Conservation (phyloP, 139 green algal species). For the Ettlia oleoabundans region DNA sequence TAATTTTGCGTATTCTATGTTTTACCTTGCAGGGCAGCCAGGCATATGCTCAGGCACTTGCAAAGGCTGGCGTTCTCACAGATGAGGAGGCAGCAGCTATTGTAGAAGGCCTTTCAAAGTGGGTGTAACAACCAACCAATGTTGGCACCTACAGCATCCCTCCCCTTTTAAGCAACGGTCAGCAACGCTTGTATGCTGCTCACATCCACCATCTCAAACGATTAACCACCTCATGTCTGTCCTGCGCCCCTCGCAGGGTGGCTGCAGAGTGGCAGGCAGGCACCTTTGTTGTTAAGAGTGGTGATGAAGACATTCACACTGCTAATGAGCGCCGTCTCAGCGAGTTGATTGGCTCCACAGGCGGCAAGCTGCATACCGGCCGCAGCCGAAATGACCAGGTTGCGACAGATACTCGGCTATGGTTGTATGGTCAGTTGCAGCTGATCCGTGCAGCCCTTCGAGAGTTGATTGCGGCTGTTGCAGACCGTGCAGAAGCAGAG, state of each 20-base stretch:
- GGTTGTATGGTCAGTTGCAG: slow-evolving; percentile 80
- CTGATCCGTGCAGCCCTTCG: slow-evolving; percentile 74
- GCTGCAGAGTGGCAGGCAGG: slow-evolving; percentile 71
- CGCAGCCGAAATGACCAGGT: slow-evolving; percentile 97
- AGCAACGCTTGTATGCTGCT: no score
- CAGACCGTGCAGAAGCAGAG: slow-evolving; percentile 84
- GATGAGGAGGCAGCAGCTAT: slow-evolving; percentile 79
- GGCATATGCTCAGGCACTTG: slow-evolving; percentile 90
- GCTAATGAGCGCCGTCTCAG: slow-evolving; percentile 94
- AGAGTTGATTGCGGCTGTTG: slow-evolving; percentile 82
- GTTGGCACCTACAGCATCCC: neutral
- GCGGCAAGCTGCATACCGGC: slow-evolving; percentile 98
- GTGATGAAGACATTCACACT: slow-evolving; percentile 98
- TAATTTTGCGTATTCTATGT: neutral
- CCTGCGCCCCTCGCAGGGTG: slow-evolving; percentile 54
- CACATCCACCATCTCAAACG: no score
- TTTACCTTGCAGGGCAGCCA: slow-evolving; percentile 84
- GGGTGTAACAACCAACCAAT: neutral
- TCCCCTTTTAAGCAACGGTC: no score
- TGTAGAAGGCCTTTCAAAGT: slow-evolving; percentile 70
- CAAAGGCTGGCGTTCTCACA: slow-evolving; percentile 88
- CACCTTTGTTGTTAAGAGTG: slow-evolving; percentile 81
- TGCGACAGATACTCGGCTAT: slow-evolving; percentile 96
- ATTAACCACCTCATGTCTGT: no score
- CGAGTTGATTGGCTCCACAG: slow-evolving; percentile 89